Base-by-base conservation (phyloP, 345 rosid genomes). In the Excoecaria agallocha region DNA sequence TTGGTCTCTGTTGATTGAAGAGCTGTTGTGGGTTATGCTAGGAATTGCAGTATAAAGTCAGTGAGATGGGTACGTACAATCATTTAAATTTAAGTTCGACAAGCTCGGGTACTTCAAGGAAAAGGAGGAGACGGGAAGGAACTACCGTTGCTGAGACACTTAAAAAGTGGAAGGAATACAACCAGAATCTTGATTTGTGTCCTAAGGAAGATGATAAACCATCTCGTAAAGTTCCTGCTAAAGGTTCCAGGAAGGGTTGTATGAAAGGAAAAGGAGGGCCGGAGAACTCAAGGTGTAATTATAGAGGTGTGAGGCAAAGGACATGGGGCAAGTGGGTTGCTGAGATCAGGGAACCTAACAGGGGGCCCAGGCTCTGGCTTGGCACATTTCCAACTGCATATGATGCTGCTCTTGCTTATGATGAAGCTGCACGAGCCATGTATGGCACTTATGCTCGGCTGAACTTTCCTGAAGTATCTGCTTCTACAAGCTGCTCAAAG, bases 251-350 rank as follows among this genome's bases (percentile, higher is more conserved):
- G 60, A 93, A 89, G 25, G 97, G 97, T 6, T 92, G 98, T 66
- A 93, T 93, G 98, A 93, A 82, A 74, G 98, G 98, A 12, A 91
- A 93, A 78, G 97, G 97, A n/a, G 97, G 98, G 6, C 97, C 98
- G 0, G 91, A 93, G 30, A 93, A 93, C 45, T 71, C 80, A 12
- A 11, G 16, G 20, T 89, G 87, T 46, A 76, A 71, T 3, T 93
- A 87, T 57, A 79, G 98, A 76, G 98, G 98, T 4, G 97, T 91
- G 46, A 85, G 98, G 77, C 98, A 93, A 79, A 86, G 98, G 79
- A 86, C 87, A 1, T 93, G 98, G 98, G 98, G 98, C 0, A 91
- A 90, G 78, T 93, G 98, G 97, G 97, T 91, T n/a, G 90, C 98
- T 1, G 97, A 92, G 82, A 94, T 94, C 54, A 82, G 98, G 62